These are phyloP conservation scores for Trypanosoma lewisi DNA, from an alignment of 208 protist genomes.

Conservation along the genomic window DNA sequence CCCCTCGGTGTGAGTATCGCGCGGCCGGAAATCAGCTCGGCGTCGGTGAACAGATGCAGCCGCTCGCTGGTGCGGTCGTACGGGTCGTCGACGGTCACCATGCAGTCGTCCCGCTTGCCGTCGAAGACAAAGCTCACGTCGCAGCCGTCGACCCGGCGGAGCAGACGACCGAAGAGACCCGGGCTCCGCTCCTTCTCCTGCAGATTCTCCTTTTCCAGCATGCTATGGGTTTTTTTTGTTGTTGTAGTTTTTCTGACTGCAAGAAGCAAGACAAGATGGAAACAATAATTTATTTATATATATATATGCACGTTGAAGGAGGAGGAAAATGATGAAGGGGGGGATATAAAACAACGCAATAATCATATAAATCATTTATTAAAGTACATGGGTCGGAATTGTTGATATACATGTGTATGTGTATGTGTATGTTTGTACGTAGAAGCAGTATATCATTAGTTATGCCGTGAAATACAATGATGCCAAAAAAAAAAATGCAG, in stretches of 20 bases:
- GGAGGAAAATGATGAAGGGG: no score
- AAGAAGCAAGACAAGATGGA: no score
- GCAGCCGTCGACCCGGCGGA: slow-evolving; percentile 78
- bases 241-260: no score
- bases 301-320: no score
- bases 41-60: slow-evolving; percentile 51
- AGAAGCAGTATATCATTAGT: no score
- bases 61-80: slow-evolving; percentile 44
- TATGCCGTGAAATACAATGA: neutral
- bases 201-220: slow-evolving; percentile 48
- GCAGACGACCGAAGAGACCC: slow-evolving; percentile 61
- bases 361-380: no score
- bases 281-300: no score
- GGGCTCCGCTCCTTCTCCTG: slow-evolving; percentile 54
- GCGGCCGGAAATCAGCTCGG: slow-evolving; percentile 53
- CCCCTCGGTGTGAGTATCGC: slow-evolving; percentile 59
- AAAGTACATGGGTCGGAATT: no score
- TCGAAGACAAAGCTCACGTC: slow-evolving; percentile 58
- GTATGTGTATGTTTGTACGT: slow-evolving; percentile 1
- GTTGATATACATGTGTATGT: slow-evolving; percentile 10
- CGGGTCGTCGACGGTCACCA: slow-evolving; percentile 42
- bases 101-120: slow-evolving; percentile 32
- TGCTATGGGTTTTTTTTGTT: slow-evolving; percentile 19
- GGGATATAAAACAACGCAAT: no score
- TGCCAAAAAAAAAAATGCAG: neutral